A percentile compares a stretch with the other conserved stretches of the same genome.
Conservation (phyloP, 306 rosid genomes). For the Amphicarpaea edgeworthii region DNA sequence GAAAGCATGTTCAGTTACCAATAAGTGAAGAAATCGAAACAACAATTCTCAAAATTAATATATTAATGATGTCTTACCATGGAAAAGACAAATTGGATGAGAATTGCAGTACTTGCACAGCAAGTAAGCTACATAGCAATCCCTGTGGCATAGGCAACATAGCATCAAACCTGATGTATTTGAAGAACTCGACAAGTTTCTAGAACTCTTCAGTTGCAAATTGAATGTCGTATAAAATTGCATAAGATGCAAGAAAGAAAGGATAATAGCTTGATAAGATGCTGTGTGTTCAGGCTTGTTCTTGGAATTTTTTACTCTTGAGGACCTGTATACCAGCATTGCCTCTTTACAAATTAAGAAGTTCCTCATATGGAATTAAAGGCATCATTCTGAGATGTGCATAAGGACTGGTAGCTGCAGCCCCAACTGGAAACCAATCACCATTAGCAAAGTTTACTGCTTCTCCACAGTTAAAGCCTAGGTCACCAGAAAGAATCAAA, state of each 20-base stretch:
- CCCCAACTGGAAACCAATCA: constrained; percentile 58
- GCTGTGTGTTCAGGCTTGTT: constrained; percentile 14
- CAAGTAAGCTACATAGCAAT: constrained; percentile 53
- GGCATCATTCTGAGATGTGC: constrained; percentile 43
- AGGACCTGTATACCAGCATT: constrained; percentile 44
- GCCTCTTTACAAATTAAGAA: constrained; percentile 58
- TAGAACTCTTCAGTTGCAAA: background rate
- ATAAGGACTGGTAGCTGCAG: constrained; percentile 46
- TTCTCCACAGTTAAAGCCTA: constrained; percentile 57
- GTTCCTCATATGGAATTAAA: constrained; percentile 58
- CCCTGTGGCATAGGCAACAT: constrained; percentile 50
- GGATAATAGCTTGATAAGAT: constrained; percentile 33
- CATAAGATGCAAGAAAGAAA: constrained; percentile 47
- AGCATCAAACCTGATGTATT: constrained; percentile 23
- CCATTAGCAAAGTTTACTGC: constrained; percentile 50
- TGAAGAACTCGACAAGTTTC: constrained; percentile 16
- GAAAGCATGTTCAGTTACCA: constrained; percentile 7
- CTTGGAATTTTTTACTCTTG: constrained; percentile 17
- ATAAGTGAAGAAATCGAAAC: background rate
- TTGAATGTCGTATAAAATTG: constrained; percentile 34
- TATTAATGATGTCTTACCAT: constrained; percentile 42
- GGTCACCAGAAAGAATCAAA: constrained; percentile 8
- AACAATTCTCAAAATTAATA: background rate
- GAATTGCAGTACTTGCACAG: constrained; percentile 47
- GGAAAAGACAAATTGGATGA: constrained; percentile 55